Base-by-base conservation (phyloP, 306 rosid species). In the Quercus cerris region DNA sequence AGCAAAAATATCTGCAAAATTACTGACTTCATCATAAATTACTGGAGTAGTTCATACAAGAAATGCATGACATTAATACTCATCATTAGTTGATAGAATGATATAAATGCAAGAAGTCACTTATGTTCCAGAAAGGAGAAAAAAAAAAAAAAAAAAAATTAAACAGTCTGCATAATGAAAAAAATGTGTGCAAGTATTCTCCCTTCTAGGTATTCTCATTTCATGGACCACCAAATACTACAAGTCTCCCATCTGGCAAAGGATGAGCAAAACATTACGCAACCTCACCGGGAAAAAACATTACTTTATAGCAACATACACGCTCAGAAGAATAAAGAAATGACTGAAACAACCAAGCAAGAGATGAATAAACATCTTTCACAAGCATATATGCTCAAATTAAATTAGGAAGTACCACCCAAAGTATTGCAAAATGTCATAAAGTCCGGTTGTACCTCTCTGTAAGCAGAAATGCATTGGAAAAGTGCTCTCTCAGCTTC, bases 401-500 rank as follows among this genome's bases (percentile, higher is more conserved):
- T 49, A 12, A 13, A 13, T 30, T 64, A 14, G 18, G 7, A 38
- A 64, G 18, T 61, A 4, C 25, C 52, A 33, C n/a, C 72, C 17
- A 9, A 67, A 78, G 18, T 74, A 10, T 13, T 68, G 56, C 17
- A 15, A 25, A 25, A 56, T 52, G 56, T 1, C 28, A 19, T 17
- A 35, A 49, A 73, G 80, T 51, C 12, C 23, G 55, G 62, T 55
- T 3, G 58, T 88, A 93, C 98, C 94, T 86, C 88, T 78, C 77
- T 89, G 85, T 91, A 93, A 87, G 93, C 80, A 75, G 86, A 85
- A 67, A 93, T 71, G 84, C 97, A 90, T 78, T 88, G 84, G 55
- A 66, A 78, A 23, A 93, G 92, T 56, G 90, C 84, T 76, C 78
- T 80, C 83, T 83, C 82, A 71, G 90, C 97, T 79, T 88, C 82